These are phyloP conservation scores for Globisporangium rhizosaccharum DNA, from an alignment of 352 stramenopile genomes.

Conservation along the genomic window DNA sequence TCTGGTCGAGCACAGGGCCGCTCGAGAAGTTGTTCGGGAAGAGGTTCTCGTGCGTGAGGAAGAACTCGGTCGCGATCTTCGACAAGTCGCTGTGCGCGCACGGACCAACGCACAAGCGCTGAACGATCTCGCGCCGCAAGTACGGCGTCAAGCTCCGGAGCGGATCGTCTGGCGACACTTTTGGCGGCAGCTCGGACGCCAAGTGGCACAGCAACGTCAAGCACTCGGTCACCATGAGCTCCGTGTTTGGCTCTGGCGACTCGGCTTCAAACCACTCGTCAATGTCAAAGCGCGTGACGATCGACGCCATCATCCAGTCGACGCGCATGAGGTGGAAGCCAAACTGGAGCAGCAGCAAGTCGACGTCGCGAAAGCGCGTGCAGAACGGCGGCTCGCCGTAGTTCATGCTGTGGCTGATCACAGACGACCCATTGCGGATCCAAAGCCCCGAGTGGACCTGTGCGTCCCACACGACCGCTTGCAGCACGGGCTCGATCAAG, in stretches of 20 bases:
- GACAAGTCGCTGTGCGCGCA: slow-evolving; percentile 81
- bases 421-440: slow-evolving; percentile 79
- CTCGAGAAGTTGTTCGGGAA: slow-evolving; percentile 65
- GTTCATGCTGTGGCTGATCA: slow-evolving; percentile 89
- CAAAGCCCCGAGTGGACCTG: slow-evolving; percentile 81
- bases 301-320: slow-evolving; percentile 74
- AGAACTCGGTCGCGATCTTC: slow-evolving; percentile 83
- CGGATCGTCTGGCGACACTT: slow-evolving; percentile 35
- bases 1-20: slow-evolving; percentile 60
- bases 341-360: slow-evolving; percentile 78
- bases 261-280: slow-evolving; percentile 45
- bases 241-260: slow-evolving; percentile 33
- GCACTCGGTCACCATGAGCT: slow-evolving; percentile 81
- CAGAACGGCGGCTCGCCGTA: slow-evolving; percentile 87
- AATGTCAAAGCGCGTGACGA: slow-evolving; percentile 66
- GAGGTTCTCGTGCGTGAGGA: slow-evolving; percentile 69
- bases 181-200: slow-evolving; percentile 69
- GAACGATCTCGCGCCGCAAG: slow-evolving; percentile 69
- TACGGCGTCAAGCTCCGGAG: slow-evolving; percentile 65
- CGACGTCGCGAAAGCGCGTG: slow-evolving; percentile 74
- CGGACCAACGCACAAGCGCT: slow-evolving; percentile 73
- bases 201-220: slow-evolving; percentile 71
- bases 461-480: slow-evolving; percentile 84
- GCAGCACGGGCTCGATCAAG: slow-evolving; percentile 69
- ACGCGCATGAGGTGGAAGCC: slow-evolving; percentile 66